Evolutionary conservation across 2,329 filamentous ascomycete genomes (phyloP).

Genomic region (Penicillium janthinellum): DNA sequence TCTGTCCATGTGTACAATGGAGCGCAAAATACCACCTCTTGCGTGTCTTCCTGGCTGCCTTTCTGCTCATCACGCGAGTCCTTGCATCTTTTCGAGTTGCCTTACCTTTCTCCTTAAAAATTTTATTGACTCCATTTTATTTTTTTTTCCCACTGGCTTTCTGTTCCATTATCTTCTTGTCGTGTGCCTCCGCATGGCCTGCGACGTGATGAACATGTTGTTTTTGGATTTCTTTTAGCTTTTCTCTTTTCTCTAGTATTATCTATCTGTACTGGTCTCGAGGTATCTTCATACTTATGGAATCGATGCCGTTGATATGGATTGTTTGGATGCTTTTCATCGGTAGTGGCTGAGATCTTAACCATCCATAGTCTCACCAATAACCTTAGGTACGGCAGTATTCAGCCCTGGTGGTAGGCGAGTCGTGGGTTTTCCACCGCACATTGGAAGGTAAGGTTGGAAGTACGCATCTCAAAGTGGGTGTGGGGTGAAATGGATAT

Average conservation of each 20-base stretch:
- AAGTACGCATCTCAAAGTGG: too few relatives aligned
- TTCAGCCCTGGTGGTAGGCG: too few relatives aligned
- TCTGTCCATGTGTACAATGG: slow-evolving; percentile 39
- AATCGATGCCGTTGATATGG: slow-evolving; percentile 23
- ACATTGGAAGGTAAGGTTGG: too few relatives aligned
- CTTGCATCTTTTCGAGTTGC: slow-evolving; percentile 16
- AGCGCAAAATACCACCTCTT: slow-evolving; percentile 44
- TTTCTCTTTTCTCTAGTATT: slow-evolving; percentile 12
- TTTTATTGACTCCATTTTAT: slow-evolving; percentile 13
- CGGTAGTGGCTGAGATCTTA: neutral
- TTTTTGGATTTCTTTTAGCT: slow-evolving; percentile 10
- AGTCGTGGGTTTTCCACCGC: too few relatives aligned
- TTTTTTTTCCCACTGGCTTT: neutral
- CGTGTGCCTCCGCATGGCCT: slow-evolving; percentile 19
- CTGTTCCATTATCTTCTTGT: slow-evolving; percentile 11
- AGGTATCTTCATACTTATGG: slow-evolving; percentile 20
- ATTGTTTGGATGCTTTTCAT: slow-evolving; percentile 9
- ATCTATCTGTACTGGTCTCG: slow-evolving; percentile 18
- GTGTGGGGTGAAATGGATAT: too few relatives aligned
- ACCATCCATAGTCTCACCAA: too few relatives aligned
- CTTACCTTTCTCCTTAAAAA: slow-evolving; percentile 13
- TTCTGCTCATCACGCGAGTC: slow-evolving; percentile 14
- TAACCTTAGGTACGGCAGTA: too few relatives aligned
- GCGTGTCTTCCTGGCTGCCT: slow-evolving; percentile 26
- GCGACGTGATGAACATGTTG: slow-evolving; percentile 26